Percentiles rank a stretch among this genome's conserved stretches.
Evolutionary conservation across 345 rosid genomes (phyloP).

Genomic region (Noccaea caerulescens): DNA sequence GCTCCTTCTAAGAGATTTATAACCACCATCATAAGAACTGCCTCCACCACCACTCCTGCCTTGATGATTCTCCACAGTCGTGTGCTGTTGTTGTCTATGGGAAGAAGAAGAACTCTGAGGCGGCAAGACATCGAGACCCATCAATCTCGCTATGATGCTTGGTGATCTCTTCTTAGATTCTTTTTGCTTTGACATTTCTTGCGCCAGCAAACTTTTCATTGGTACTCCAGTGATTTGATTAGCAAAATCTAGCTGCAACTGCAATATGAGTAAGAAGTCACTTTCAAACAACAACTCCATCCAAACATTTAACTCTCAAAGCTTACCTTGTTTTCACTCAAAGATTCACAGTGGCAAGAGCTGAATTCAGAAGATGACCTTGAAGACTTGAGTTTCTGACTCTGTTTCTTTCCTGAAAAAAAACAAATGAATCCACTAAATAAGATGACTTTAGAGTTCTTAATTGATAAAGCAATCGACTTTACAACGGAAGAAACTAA

Average conservation of each 20-base stretch:
- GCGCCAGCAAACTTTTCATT: conserved; percentile 72
- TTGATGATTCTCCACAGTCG: conserved; percentile 47
- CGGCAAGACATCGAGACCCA: conserved; percentile 95
- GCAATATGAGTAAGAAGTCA: conserved; percentile 37
- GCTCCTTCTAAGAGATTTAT: conserved; percentile 62
- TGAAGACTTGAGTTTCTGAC: conserved; percentile 49
- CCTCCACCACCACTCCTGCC: conserved; percentile 43
- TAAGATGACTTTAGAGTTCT: conserved; percentile 24
- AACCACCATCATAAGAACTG: conserved; percentile 50
- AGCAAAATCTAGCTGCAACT: conserved; percentile 56
- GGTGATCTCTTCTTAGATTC: conserved; percentile 77
- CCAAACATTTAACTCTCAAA: conserved; percentile 2
- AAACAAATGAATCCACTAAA: conserved; percentile 41
- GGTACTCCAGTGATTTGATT: conserved; percentile 55
- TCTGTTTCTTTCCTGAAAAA: conserved; percentile 65
- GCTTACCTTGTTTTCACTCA: conserved; percentile 58
- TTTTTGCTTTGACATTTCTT: conserved; percentile 80
- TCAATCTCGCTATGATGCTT: conserved; percentile 81
- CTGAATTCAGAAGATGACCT: conserved; percentile 58
- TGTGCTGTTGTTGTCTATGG: conserved; percentile 52
- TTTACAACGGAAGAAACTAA: conserved; percentile 38
- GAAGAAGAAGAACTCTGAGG: conserved; percentile 55
- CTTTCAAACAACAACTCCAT: conserved; percentile 33
- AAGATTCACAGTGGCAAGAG: conserved; percentile 49
- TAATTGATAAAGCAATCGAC: conserved; percentile 32